Conservation (phyloP, 2,329 filamentous ascomycete species). For the Colletotrichum filicis region DNA sequence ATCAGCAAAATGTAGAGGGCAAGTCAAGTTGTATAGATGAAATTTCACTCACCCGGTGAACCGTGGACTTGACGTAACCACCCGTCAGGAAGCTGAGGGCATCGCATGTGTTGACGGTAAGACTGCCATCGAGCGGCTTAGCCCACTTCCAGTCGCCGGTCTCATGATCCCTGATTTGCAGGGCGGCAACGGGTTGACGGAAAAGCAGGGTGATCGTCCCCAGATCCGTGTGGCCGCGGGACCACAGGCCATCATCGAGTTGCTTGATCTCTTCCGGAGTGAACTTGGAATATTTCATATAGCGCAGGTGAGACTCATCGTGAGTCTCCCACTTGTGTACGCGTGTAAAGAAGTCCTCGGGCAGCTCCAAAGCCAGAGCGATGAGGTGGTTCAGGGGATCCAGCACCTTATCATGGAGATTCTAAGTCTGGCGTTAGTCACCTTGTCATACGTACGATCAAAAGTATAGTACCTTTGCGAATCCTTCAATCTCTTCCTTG, state of each 20-base stretch:
- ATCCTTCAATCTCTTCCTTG: conserved; percentile 65
- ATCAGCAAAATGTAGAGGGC: fast-evolving
- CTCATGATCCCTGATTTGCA: conserved; percentile 63
- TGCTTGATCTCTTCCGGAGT: conserved; percentile 57
- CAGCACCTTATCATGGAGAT: conserved; percentile 63
- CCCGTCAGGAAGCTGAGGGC: conserved; percentile 60
- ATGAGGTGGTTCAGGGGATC: conserved; percentile 68
- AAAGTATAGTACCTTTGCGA: conserved; percentile 52
- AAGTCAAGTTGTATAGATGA: neutral
- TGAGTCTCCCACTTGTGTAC: conserved; percentile 67
- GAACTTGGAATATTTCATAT: conserved; percentile 68
- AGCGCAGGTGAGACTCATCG: conserved; percentile 70
- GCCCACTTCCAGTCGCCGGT: conserved; percentile 62
- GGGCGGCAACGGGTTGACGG: conserved; percentile 66
- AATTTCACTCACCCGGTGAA: conserved; percentile 46
- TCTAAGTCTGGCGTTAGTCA: neutral
- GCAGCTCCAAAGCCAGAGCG: conserved; percentile 69
- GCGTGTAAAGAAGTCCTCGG: conserved; percentile 65
- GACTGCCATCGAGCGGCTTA: conserved; percentile 58
- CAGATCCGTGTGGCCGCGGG: conserved; percentile 65
- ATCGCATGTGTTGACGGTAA: conserved; percentile 64
- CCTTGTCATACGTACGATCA: neutral
- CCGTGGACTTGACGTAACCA: conserved; percentile 55
- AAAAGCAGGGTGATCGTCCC: conserved; percentile 68
- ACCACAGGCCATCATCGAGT: conserved; percentile 54